Evolutionary conservation across 78 protist genomes (phyloP).

Genomic region (slime mould (Dictyostelium discoideum)): dicty_2.7 NC_007089.4:1949501-1950000

Average conservation of each 20-base stretch:
- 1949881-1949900: not conserved
- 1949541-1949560: not conserved
- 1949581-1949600: not conserved
- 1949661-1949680: not conserved
- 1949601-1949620: not conserved
- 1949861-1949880: not conserved
- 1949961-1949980: not conserved
- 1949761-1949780: not conserved
- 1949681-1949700: not conserved
- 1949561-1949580: not conserved
- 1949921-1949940: not conserved
- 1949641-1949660: not conserved
- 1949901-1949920: not conserved
- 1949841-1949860: not conserved
- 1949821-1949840: not conserved
- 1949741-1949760: not conserved
- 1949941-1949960: not conserved
- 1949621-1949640: not conserved
- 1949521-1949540: not conserved
- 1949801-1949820: not conserved
- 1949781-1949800: not conserved
- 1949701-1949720: not conserved
- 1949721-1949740: not conserved
- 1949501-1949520: not conserved
- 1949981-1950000: not conserved